Base-by-base conservation (phyloP, 2,329 filamentous ascomycete genomes). In the Curvularia hawaiiensis region DNA sequence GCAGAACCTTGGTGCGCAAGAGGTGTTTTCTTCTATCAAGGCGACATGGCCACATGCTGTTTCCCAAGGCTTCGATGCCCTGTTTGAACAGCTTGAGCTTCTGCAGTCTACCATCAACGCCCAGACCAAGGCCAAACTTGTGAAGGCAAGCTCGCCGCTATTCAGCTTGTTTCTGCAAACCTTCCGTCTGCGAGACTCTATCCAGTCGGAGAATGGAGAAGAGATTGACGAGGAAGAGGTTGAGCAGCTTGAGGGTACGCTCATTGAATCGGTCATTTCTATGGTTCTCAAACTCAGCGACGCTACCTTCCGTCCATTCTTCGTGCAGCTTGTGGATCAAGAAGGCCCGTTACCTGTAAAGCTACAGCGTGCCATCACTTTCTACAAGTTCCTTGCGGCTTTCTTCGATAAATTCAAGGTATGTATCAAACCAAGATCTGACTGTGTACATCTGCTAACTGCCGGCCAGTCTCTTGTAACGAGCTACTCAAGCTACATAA, bases 281-380 rank as follows among this genome's bases (percentile, higher is more conserved):
- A 95, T 97, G 88, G 90, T 97, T 52, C 92, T 96, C 81, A 98
- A 98, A 81, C 85, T 99, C 60, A 98, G 97, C 78, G 95, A 99
- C 73, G 88, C 90, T 0, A 87, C 90, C 0, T 99, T 99, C 86
- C 85, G 93, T 12, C 96, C 95, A 0, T 87, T 99, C 61, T 99
- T 98, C 79, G 84, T 88, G 16, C 86, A 89, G 63, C 80, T 97
- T n/a, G 83, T 96, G 45, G 91, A 96, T 56, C 97, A 93, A 90
- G 85, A 69, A 61, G 63, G 63, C 6, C 63, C 71, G 1, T 51
- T 62, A 1, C 50, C 53, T 5, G n/a, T 53, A 4, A 60, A 62
- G 16, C 57, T 62, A 12, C 53, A 57, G 47, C 86, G 92, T 18
- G 84, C 89, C 43, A 88, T 89, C 60, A 91, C 88, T 60, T 84